phyloP scores from a whole-genome alignment of 2,329 filamentous ascomycete species.

The Fonsecaea erecta region DNA sequence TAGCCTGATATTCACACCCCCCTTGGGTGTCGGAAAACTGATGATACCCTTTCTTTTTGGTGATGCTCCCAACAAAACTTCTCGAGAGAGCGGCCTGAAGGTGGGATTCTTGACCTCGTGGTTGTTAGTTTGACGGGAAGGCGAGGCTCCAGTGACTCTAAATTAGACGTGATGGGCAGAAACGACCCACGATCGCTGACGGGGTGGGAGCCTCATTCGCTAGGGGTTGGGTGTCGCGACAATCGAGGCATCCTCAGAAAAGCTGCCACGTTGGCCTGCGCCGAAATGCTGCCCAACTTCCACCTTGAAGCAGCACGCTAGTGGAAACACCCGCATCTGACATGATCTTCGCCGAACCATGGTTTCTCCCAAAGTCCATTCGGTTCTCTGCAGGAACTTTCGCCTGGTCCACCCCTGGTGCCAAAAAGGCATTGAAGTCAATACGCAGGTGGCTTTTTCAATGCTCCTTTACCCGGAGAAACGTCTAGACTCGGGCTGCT shows the following conservation, averaged over 20 bases:
- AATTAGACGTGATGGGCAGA: constrained; percentile 14
- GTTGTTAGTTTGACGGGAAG: constrained; percentile 20
- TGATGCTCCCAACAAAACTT: constrained; percentile 26
- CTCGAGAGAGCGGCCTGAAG: constrained; percentile 13
- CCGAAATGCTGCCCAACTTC: constrained; percentile 33
- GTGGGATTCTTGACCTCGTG: constrained; percentile 23
- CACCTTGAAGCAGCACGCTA: constrained; percentile 26
- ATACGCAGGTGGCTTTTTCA: constrained; percentile 20
- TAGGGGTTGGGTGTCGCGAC: constrained; percentile 24
- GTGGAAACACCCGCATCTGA: constrained; percentile 27
- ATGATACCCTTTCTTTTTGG: constrained; percentile 2
- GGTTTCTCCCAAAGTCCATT: constrained; percentile 13
- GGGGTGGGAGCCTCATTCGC: constrained; percentile 23
- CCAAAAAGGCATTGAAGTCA: constrained; percentile 3
- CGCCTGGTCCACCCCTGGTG: constrained; percentile 6
- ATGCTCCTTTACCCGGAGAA: constrained; percentile 15
- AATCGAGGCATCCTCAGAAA: constrained; percentile 34
- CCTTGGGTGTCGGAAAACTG: not conserved
- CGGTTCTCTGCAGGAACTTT: constrained; percentile 28
- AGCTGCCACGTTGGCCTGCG: constrained; percentile 31
- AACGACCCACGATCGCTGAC: constrained; percentile 17
- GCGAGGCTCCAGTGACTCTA: constrained; percentile 25
- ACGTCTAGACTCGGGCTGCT: not conserved
- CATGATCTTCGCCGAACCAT: constrained; percentile 29
- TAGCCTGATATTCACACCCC: constrained; percentile 18